phyloP scores from a whole-genome alignment of 495 filamentous ascomycete genomes.

The Collariella sp. region DNA sequence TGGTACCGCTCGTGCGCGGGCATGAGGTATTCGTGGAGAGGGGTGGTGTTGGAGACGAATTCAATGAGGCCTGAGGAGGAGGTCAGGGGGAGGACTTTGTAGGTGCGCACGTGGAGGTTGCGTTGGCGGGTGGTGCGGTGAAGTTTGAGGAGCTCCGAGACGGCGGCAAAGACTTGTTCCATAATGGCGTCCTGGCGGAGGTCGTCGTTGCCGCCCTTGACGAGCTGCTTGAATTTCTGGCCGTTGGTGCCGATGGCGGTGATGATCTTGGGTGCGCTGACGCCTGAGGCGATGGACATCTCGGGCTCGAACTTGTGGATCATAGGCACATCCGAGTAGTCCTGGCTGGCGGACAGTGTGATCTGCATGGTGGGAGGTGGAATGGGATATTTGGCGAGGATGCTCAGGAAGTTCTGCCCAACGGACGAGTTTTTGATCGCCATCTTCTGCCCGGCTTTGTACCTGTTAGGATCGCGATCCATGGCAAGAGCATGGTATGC shows the following conservation, averaged over 20 bases:
- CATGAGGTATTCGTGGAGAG: constrained; percentile 81
- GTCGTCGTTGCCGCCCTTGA: constrained; percentile 92
- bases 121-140: constrained; percentile 81
- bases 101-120: constrained; percentile 81
- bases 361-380: constrained; percentile 89
- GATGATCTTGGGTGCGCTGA: constrained; percentile 87
- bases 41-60: constrained; percentile 86
- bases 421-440: constrained; percentile 49
- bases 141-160: constrained; percentile 76
- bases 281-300: constrained; percentile 78
- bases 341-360: constrained; percentile 56
- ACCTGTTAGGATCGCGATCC: constrained; percentile 47
- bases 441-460: constrained; percentile 60
- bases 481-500: constrained; percentile 65
- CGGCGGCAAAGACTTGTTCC: constrained; percentile 98
- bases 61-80: constrained; percentile 86
- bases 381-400: constrained; percentile 50
- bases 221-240: constrained; percentile 71
- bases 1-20: constrained; percentile 82
- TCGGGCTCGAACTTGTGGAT: constrained; percentile 58
- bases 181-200: constrained; percentile 99
- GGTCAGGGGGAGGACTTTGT: constrained; percentile 88
- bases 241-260: constrained; percentile 71
- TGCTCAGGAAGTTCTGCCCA: constrained; percentile 49
- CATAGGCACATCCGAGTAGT: constrained; percentile 68